A percentile compares a stretch with the other conserved stretches of the same genome.
Evolutionary conservation across 2,329 filamentous ascomycete species (phyloP).

Genomic region (Parafenestella ontariensis): DNA sequence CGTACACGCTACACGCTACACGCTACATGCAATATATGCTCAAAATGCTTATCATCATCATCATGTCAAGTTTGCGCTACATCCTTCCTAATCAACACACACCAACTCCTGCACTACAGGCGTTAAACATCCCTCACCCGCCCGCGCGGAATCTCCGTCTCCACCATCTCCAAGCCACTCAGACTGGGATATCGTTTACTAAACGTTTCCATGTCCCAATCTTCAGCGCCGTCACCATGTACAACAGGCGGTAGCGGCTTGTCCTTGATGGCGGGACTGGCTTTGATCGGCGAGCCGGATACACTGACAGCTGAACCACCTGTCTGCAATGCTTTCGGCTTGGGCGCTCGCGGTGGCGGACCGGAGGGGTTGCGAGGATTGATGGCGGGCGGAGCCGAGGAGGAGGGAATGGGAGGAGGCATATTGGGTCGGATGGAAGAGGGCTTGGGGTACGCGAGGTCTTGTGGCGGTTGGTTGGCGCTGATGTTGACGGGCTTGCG

Average conservation of each 20-base stretch:
- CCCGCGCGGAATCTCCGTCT: slow-evolving; percentile 62
- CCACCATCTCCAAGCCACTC: slow-evolving; percentile 86
- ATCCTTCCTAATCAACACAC: too few relatives aligned
- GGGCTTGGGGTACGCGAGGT: slow-evolving; percentile 39
- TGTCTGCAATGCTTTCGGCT: slow-evolving; percentile 65
- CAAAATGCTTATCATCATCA: too few relatives aligned
- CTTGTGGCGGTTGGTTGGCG: slow-evolving; percentile 22
- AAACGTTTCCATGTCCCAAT: slow-evolving; percentile 71
- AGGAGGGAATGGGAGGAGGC: slow-evolving; percentile 30
- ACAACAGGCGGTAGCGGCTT: slow-evolving; percentile 26
- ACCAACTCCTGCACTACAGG: neutral
- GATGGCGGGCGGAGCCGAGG: slow-evolving; percentile 44
- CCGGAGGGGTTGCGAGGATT: slow-evolving; percentile 41
- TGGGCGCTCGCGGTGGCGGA: slow-evolving; percentile 62
- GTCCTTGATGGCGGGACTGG: slow-evolving; percentile 20
- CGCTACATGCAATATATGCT: too few relatives aligned
- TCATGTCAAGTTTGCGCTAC: too few relatives aligned
- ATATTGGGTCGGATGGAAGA: slow-evolving; percentile 29
- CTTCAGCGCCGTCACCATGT: slow-evolving; percentile 50
- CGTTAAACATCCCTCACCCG: slow-evolving; percentile 29
- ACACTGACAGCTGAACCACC: slow-evolving; percentile 38
- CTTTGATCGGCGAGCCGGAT: slow-evolving; percentile 13
- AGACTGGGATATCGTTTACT: slow-evolving; percentile 87
- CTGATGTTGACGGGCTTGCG: slow-evolving; percentile 58
- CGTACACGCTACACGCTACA: too few relatives aligned